Evolutionary conservation across 805 yeast species (phyloP).

Genomic region (Saccharomycopsis microspora): DNA sequence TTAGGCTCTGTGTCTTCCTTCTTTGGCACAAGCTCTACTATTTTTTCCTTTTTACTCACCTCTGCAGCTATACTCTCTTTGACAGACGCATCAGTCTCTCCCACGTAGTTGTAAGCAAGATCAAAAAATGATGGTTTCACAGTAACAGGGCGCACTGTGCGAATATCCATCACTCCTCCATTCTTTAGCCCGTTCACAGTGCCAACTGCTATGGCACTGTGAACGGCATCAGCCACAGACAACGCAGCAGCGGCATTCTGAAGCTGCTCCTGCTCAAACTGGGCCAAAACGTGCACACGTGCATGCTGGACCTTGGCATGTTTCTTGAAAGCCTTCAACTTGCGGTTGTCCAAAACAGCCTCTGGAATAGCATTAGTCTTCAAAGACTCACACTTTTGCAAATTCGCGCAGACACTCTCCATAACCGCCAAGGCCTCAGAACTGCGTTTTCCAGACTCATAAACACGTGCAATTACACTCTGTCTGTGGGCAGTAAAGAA

Average conservation of each 20-base stretch:
- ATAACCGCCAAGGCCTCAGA: slow-evolving; percentile 33
- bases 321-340: slow-evolving; percentile 20
- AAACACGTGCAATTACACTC: slow-evolving; percentile 33
- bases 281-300: slow-evolving; percentile 36
- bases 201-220: slow-evolving; percentile 19
- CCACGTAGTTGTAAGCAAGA: slow-evolving; percentile 74
- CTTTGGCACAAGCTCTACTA: no score
- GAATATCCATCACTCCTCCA: slow-evolving; percentile 18
- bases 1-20: no score
- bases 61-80: slow-evolving; percentile 6
- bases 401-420: slow-evolving; percentile 17
- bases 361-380: slow-evolving; percentile 10
- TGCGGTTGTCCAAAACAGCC: slow-evolving; percentile 27
- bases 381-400: slow-evolving; percentile 9
- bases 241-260: slow-evolving; percentile 20
- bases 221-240: slow-evolving; percentile 26
- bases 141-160: slow-evolving; percentile 44
- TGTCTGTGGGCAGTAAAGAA: slow-evolving; percentile 37
- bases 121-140: slow-evolving; percentile 90
- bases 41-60: no score
- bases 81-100: slow-evolving; percentile 22
- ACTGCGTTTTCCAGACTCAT: slow-evolving; percentile 28
- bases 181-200: slow-evolving; percentile 19
- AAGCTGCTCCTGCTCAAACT: slow-evolving; percentile 26
- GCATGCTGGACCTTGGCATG: slow-evolving; percentile 17